Conservation (phyloP, 805 yeast species). For the Ogataea pini region DNA sequence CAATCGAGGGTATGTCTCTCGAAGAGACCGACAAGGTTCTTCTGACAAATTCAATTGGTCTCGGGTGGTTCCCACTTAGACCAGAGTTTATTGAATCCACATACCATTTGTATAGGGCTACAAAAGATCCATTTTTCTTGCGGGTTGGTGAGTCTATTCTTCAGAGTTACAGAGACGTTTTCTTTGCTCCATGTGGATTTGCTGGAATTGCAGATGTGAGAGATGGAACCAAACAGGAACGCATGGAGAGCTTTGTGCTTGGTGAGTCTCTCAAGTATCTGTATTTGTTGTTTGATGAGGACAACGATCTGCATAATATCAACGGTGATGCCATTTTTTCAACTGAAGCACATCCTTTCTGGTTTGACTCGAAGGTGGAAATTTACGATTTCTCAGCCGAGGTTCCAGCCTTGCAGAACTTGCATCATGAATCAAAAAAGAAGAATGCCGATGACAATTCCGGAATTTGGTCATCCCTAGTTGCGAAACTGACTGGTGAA, state of each 20-base stretch:
- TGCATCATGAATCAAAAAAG: background rate
- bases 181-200: constrained; percentile 73
- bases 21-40: constrained; percentile 28
- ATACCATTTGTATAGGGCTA: constrained; percentile 78
- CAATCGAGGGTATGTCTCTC: constrained; percentile 22
- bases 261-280: constrained; percentile 87
- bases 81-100: constrained; percentile 93
- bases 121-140: constrained; percentile 80
- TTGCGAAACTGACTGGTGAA: constrained; percentile 4
- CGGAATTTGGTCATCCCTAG: background rate
- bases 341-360: constrained; percentile 91
- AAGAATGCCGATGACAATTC: background rate
- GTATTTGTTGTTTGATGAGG: constrained; percentile 73
- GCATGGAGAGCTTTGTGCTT: constrained; percentile 90
- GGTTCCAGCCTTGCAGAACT: background rate
- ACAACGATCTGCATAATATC: constrained; percentile 47
- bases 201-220: constrained; percentile 72
- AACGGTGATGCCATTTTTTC: constrained; percentile 54
- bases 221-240: constrained; percentile 61
- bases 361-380: constrained; percentile 51
- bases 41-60: constrained; percentile 43
- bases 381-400: constrained; percentile 24
- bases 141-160: constrained; percentile 71
- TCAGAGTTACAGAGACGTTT: constrained; percentile 51
- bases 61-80: constrained; percentile 91